Evolutionary conservation across 768 basidiomycete species (phyloP).

Genomic region (Boletus vermiculosoides): DNA sequence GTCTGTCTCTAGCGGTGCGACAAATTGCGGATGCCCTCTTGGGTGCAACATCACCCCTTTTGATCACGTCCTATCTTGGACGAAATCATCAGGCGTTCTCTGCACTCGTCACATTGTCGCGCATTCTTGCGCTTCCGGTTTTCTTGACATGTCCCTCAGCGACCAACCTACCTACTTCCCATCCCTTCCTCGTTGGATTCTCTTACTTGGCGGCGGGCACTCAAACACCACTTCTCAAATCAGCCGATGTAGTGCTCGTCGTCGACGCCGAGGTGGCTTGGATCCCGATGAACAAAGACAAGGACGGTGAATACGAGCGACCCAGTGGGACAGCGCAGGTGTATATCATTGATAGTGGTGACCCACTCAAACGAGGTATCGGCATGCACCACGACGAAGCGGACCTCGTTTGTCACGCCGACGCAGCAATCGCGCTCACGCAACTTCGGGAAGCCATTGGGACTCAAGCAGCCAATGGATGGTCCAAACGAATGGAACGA

Average conservation of each 20-base stretch:
- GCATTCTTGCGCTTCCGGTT: constrained; percentile 53
- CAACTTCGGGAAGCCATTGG: constrained; percentile 40
- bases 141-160: constrained; percentile 49
- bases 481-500: constrained; percentile 15
- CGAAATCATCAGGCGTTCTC: constrained; percentile 49
- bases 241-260: constrained; percentile 62
- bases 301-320: constrained; percentile 27
- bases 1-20: constrained; percentile 25
- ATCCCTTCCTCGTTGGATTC: constrained; percentile 52
- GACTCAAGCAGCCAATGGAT: constrained; percentile 5
- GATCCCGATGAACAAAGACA: constrained; percentile 49
- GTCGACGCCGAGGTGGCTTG: constrained; percentile 69
- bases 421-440: constrained; percentile 48
- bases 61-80: constrained; percentile 64
- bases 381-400: constrained; percentile 56
- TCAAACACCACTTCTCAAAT: constrained; percentile 46
- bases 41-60: constrained; percentile 52
- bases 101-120: constrained; percentile 48
- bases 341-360: constrained; percentile 60
- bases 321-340: constrained; percentile 47
- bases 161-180: constrained; percentile 55
- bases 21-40: constrained; percentile 50
- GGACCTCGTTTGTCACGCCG: constrained; percentile 57
- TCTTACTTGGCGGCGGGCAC: constrained; percentile 47
- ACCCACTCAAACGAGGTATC: constrained; percentile 51